A percentile compares a stretch with the other conserved stretches of the same genome.
These are phyloP conservation scores for Neoboletus brunneissimus DNA, from an alignment of 768 basidiomycete species.

Conservation along the genomic window DNA sequence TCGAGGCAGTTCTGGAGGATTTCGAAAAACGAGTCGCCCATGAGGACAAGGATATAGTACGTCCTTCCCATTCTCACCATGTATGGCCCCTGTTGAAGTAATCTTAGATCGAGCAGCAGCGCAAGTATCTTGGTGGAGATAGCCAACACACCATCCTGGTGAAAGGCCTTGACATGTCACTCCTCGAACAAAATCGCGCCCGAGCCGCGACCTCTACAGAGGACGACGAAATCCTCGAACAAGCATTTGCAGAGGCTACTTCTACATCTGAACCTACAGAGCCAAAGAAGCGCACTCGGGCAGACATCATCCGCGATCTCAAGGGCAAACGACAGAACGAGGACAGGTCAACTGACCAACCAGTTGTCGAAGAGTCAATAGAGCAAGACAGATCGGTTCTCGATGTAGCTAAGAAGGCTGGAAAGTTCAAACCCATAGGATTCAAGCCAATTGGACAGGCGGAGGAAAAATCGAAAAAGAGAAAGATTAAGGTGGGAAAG, in stretches of 20 bases:
- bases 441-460: slow-evolving; percentile 59
- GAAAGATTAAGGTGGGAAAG: slow-evolving; percentile 42
- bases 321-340: slow-evolving; percentile 56
- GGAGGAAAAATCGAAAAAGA: slow-evolving; percentile 43
- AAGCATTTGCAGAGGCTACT: slow-evolving; percentile 56
- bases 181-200: slow-evolving; percentile 82
- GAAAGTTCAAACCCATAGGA: slow-evolving; percentile 54
- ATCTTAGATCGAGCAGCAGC: slow-evolving; percentile 66
- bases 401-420: slow-evolving; percentile 37
- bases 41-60: slow-evolving; percentile 57
- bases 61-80: slow-evolving; percentile 16
- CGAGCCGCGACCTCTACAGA: slow-evolving; percentile 54
- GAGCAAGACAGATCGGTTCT: slow-evolving; percentile 28
- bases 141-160: slow-evolving; percentile 82
- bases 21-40: slow-evolving; percentile 67
- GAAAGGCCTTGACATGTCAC: slow-evolving; percentile 84
- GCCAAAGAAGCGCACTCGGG: slow-evolving; percentile 72
- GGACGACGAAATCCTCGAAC: slow-evolving; percentile 81
- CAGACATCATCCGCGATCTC: slow-evolving; percentile 69
- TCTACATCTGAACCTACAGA: slow-evolving; percentile 21
- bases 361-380: slow-evolving; percentile 9
- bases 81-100: background rate
- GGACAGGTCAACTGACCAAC: slow-evolving; percentile 10
- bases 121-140: slow-evolving; percentile 81
- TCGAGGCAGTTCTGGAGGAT: slow-evolving; percentile 78